Evolutionary conservation across 2,329 filamentous ascomycete genomes (phyloP), one percentile per base, ranked within the genome.

Genomic region (Fusarium graminum): DNA sequence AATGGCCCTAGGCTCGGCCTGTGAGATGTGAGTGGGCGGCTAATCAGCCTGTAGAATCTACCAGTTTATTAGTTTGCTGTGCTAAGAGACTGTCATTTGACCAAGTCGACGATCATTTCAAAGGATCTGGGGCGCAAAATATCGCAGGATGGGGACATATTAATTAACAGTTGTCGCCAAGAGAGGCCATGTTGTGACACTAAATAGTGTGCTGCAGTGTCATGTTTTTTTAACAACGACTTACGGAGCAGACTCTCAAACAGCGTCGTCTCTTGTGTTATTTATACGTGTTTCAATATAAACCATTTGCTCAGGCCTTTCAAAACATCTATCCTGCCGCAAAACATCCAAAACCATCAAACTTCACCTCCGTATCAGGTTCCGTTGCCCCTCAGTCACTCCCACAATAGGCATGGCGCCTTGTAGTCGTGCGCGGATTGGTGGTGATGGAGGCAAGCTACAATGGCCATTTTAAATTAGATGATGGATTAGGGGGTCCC

Each of bases 381-480:
- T 25, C 40, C 36, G 17, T 52, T 51, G 36, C 44, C 64, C 43
- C 40, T 65, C 55, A 40, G 58, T 36, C 38, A 14, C 44, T 34
- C 46, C 62, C 54, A 46, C n/a, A 65, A 61, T 49, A 53, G 65
- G 60, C 26, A 68, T 65, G 60, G 65, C 28, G 60, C 26, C 51
- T 49, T 34, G 10, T 32, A 51, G 26, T 26, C 28, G 46, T 40
- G 29, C 17, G 22, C 25, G 41, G 55, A 49, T 57, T 57, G 65
- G 60, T 67, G 55, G 55, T 52, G 65, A 65, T 65, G 36, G 55
- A 68, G 40, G 55, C 61, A 67, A 68, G 49, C 49, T 46, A 40
- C 44, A 32, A 47, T 49, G 63, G 30, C 26, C 29, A 43, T 51
- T 55, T 70, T 63, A 68, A 70, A 68, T 70, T 70, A 70, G 68